These are phyloP conservation scores for Pythium angustatum DNA, from an alignment of 352 stramenopile species.

Conservation along the genomic window DNA sequence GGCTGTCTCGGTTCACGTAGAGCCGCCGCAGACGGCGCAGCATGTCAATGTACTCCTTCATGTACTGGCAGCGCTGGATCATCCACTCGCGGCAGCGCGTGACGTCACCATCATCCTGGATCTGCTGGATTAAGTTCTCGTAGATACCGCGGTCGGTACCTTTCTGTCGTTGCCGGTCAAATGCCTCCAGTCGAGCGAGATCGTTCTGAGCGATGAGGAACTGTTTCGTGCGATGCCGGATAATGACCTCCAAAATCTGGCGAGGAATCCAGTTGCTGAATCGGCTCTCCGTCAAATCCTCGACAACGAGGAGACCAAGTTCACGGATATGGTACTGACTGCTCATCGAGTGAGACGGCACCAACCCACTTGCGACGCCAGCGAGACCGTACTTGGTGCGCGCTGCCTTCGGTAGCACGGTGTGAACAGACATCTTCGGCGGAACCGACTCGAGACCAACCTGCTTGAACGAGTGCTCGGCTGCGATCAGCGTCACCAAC, in stretches of 20 bases:
- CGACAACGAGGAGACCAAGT: conserved; percentile 74
- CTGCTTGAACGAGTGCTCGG: conserved; percentile 78
- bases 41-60: conserved; percentile 74
- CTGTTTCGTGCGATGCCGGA: conserved; percentile 75
- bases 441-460: conserved; percentile 52
- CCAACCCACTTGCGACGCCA: conserved; percentile 51
- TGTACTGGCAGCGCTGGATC: conserved; percentile 58
- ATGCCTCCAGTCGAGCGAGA: conserved; percentile 72
- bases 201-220: conserved; percentile 76
- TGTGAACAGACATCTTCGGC: conserved; percentile 77
- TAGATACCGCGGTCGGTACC: conserved; percentile 82
- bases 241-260: conserved; percentile 81
- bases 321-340: conserved; percentile 89
- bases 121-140: conserved; percentile 88
- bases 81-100: conserved; percentile 87
- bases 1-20: conserved; percentile 67
- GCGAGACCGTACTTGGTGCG: conserved; percentile 66
- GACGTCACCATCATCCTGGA: conserved; percentile 83
- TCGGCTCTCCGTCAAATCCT: conserved; percentile 80
- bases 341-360: conserved; percentile 63
- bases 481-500: conserved; percentile 56
- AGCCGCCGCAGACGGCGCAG: conserved; percentile 60
- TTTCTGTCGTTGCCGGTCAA: conserved; percentile 76
- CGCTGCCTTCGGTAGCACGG: conserved; percentile 70
- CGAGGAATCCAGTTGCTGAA: conserved; percentile 85